Conservation (phyloP, 2,329 filamentous ascomycete species). For the Alternaria burnsii region DNA sequence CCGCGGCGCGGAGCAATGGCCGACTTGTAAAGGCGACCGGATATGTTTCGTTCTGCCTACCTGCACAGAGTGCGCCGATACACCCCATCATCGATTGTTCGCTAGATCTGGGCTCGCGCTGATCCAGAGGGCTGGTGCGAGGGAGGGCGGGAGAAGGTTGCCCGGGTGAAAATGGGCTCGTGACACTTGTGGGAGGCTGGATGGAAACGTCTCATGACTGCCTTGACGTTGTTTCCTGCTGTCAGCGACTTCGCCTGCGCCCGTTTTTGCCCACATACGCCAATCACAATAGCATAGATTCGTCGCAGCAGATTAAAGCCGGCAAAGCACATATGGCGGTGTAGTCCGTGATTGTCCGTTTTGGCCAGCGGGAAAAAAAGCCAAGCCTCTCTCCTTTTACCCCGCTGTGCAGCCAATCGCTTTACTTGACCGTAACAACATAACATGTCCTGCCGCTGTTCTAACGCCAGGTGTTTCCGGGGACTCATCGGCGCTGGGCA, state of each 20-base stretch:
- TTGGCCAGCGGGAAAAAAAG: conserved; percentile 1
- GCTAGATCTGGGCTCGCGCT: conserved; percentile 1
- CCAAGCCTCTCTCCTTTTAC: conserved; percentile 7
- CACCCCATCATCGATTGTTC: neutral
- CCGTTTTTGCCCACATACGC: neutral
- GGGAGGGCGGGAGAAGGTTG: neutral
- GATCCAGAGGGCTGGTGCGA: neutral
- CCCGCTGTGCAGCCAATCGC: conserved; percentile 7
- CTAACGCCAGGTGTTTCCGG: conserved; percentile 4
- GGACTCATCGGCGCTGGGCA: conserved; percentile 2
- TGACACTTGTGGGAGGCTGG: conserved; percentile 2
- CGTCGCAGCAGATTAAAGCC: conserved; percentile 3
- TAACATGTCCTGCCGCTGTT: conserved; percentile 1
- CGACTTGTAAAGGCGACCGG: conserved; percentile 2
- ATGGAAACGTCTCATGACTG: conserved; percentile 13
- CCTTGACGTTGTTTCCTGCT: conserved; percentile 12
- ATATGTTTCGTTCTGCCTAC: conserved; percentile 2
- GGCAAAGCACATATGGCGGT: conserved; percentile 18
- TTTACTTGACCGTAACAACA: conserved; percentile 8
- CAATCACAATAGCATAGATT: conserved; percentile 3
- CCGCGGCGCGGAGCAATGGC: conserved; percentile 3
- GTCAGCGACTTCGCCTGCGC: neutral
- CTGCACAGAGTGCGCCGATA: neutral
- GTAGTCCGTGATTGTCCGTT: conserved; percentile 1
- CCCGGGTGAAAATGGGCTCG: conserved; percentile 6